Evolutionary conservation across 768 basidiomycete species (phyloP).

Genomic region (Mrakia gelida): DNA sequence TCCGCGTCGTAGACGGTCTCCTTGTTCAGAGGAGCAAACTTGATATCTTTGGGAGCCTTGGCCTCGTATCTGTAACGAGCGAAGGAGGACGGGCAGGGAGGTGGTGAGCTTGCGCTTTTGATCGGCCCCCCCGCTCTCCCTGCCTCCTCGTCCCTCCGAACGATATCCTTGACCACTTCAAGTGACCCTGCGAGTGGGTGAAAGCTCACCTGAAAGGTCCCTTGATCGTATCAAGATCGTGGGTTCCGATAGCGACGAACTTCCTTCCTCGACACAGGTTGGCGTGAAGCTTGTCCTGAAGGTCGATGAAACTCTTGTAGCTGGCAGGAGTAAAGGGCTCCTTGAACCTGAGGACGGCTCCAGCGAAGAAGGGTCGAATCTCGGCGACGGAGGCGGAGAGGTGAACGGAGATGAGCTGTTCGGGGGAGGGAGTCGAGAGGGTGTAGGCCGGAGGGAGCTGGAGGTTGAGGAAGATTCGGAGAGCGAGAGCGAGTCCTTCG

Average conservation of each 20-base stretch:
- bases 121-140: too few relatives aligned
- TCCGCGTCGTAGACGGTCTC: constrained; percentile 72
- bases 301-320: constrained; percentile 94
- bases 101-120: too few relatives aligned
- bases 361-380: constrained; percentile 86
- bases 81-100: too few relatives aligned
- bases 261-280: constrained; percentile 86
- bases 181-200: too few relatives aligned
- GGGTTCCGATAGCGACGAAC: constrained; percentile 93
- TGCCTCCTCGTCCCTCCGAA: too few relatives aligned
- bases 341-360: constrained; percentile 82
- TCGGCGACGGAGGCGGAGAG: constrained; percentile 45
- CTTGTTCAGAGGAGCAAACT: constrained; percentile 82
- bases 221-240: constrained; percentile 85
- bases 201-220: constrained; percentile 78
- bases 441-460: constrained; percentile 65
- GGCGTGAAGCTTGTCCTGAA: constrained; percentile 98
- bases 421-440: constrained; percentile 63
- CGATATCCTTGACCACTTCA: background rate
- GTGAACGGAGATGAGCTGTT: constrained; percentile 56
- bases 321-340: constrained; percentile 74
- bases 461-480: constrained; percentile 75
- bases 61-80: constrained; percentile 40
- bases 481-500: constrained; percentile 85
- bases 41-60: constrained; percentile 70